These are phyloP conservation scores for Claviceps pazoutovae DNA, from an alignment of 2,329 filamentous ascomycete species.

Conservation along the genomic window DNA sequence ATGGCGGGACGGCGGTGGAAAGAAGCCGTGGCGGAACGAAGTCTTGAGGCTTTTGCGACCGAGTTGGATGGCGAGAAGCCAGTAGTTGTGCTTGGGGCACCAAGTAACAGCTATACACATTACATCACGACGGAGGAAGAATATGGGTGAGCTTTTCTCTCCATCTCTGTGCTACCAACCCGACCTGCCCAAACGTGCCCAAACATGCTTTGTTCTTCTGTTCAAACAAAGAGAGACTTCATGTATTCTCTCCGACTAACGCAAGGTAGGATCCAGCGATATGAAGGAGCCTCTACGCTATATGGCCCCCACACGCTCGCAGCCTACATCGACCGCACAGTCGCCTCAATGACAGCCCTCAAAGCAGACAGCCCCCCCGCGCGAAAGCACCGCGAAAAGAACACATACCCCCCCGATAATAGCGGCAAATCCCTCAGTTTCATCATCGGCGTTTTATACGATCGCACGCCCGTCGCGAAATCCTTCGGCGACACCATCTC, in stretches of 20 bases:
- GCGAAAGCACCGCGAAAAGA: slow-evolving; percentile 20
- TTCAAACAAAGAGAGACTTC: not conserved
- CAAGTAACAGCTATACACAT: slow-evolving; percentile 77
- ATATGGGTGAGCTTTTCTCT: slow-evolving; percentile 15
- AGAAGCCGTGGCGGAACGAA: slow-evolving; percentile 45
- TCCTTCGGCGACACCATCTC: slow-evolving; percentile 54
- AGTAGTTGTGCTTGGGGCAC: slow-evolving; percentile 68
- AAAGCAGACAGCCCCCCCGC: slow-evolving; percentile 26
- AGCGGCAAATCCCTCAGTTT: slow-evolving; percentile 61
- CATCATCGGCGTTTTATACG: slow-evolving; percentile 64
- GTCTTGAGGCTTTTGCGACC: slow-evolving; percentile 26
- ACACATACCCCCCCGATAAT: slow-evolving; percentile 61
- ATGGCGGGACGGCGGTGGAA: slow-evolving; percentile 87
- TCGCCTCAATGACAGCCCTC: slow-evolving; percentile 55
- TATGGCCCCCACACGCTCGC: slow-evolving; percentile 76
- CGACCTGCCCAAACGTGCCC: not conserved
- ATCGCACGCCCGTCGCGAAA: slow-evolving; percentile 49
- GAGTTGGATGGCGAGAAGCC: slow-evolving; percentile 33
- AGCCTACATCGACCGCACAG: slow-evolving; percentile 71
- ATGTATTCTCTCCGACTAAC: not conserved
- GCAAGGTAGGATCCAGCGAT: slow-evolving; percentile 52
- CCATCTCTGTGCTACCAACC: not conserved
- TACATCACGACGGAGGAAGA: slow-evolving; percentile 65
- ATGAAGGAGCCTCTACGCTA: slow-evolving; percentile 80
- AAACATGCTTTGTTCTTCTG: not conserved